A percentile compares a stretch with the other conserved stretches of the same genome.
These are phyloP conservation scores for Brassica napus DNA, from an alignment of 345 rosid species.

Conservation along the genomic window Da-Ae NC_063436.1:7000001-7000500, in stretches of 20 bases:
- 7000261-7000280: background rate
- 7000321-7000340: background rate
- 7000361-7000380: background rate
- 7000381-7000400: background rate
- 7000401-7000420: background rate
- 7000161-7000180: background rate
- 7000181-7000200: background rate
- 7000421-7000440: background rate
- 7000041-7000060: background rate
- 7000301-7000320: background rate
- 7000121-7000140: background rate
- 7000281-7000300: background rate
- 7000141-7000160: background rate
- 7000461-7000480: background rate
- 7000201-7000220: background rate
- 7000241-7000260: background rate
- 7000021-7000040: background rate
- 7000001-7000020: background rate
- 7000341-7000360: background rate
- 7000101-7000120: background rate
- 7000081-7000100: background rate
- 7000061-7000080: background rate
- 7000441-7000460: conserved; percentile 6
- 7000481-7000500: background rate
- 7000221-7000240: background rate